These are phyloP conservation scores for Leptomonas pyrrhocoris DNA, from an alignment of 208 protist genomes.

Conservation along the genomic window DNA sequence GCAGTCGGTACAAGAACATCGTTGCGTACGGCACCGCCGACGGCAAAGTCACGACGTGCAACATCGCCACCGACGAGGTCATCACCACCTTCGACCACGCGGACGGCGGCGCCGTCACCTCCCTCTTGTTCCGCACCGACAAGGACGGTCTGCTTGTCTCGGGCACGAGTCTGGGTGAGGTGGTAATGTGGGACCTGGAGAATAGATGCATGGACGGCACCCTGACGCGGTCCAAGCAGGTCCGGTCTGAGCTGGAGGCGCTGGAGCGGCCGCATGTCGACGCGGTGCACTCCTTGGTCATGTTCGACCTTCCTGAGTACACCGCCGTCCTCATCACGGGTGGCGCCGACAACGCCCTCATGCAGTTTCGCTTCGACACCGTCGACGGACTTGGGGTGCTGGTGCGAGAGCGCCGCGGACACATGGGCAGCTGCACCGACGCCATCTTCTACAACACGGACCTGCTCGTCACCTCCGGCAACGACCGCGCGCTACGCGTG, in stretches of 20 bases:
- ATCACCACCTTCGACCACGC: conserved; percentile 77
- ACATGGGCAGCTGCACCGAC: conserved; percentile 78
- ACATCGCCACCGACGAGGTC: conserved; percentile 64
- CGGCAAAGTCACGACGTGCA: conserved; percentile 72
- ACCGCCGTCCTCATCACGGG: conserved; percentile 73
- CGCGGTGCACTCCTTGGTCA: conserved; percentile 75
- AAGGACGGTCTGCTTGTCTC: conserved; percentile 71
- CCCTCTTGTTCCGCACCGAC: conserved; percentile 84
- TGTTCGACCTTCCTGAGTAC: conserved; percentile 44
- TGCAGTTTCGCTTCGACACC: conserved; percentile 92
- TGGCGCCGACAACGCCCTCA: conserved; percentile 87
- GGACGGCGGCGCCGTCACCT: conserved; percentile 67
- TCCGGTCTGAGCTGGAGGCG: conserved; percentile 62
- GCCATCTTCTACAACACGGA: conserved; percentile 88
- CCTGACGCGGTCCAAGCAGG: conserved; percentile 80
- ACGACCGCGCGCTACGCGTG: conserved; percentile 80
- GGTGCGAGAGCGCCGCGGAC: conserved; percentile 86
- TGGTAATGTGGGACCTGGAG: conserved; percentile 86
- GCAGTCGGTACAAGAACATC: conserved; percentile 84
- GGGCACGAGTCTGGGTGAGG: conserved; percentile 79
- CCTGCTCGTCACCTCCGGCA: conserved; percentile 79
- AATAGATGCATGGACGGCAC: conserved; percentile 83
- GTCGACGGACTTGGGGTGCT: conserved; percentile 80
- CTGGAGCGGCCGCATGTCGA: conserved; percentile 77
- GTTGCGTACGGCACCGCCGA: conserved; percentile 80